A percentile compares a stretch with the other conserved stretches of the same genome.
These are phyloP conservation scores for Cladophialophora psammophila DNA, from an alignment of 2,329 filamentous ascomycete species.

Conservation along the genomic window DNA sequence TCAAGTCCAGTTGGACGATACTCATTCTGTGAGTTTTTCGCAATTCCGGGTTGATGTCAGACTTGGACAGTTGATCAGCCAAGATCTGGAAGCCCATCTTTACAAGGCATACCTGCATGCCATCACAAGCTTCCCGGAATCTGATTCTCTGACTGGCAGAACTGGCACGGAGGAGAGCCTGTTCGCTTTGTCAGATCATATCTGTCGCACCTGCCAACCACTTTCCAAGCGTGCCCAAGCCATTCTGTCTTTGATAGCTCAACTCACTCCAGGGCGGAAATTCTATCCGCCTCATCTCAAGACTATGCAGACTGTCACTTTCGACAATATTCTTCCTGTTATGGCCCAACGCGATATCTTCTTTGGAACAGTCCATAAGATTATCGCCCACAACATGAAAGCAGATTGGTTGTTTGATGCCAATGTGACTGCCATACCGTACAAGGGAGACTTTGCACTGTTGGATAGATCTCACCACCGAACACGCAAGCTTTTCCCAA, in stretches of 20 bases:
- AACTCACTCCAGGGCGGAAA: conserved; percentile 17
- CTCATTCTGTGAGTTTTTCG: conserved; percentile 33
- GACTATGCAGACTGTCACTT: conserved; percentile 31
- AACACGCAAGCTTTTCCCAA: conserved; percentile 24
- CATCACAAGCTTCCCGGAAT: conserved; percentile 46
- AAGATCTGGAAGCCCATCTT: conserved; percentile 37
- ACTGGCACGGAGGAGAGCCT: conserved; percentile 46
- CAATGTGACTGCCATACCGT: not conserved
- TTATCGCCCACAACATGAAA: conserved; percentile 28
- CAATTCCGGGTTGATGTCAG: conserved; percentile 41
- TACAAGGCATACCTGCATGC: conserved; percentile 49
- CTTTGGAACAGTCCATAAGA: conserved; percentile 18
- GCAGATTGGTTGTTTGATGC: conserved; percentile 24
- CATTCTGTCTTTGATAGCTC: conserved; percentile 20
- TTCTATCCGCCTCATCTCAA: conserved; percentile 26
- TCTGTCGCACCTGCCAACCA: conserved; percentile 20
- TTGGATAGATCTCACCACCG: conserved; percentile 26
- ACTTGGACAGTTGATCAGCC: conserved; percentile 37
- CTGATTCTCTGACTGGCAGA: conserved; percentile 46
- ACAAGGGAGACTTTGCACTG: conserved; percentile 22
- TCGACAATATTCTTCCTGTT: conserved; percentile 22
- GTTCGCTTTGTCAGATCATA: conserved; percentile 38
- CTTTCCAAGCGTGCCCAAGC: conserved; percentile 19
- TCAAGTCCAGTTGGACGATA: conserved; percentile 25
- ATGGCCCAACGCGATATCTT: conserved; percentile 33